Percentiles rank a stretch among this genome's conserved stretches.
Conservation (phyloP, 139 green algal species). For the Coccomyxa sp. region DNA sequence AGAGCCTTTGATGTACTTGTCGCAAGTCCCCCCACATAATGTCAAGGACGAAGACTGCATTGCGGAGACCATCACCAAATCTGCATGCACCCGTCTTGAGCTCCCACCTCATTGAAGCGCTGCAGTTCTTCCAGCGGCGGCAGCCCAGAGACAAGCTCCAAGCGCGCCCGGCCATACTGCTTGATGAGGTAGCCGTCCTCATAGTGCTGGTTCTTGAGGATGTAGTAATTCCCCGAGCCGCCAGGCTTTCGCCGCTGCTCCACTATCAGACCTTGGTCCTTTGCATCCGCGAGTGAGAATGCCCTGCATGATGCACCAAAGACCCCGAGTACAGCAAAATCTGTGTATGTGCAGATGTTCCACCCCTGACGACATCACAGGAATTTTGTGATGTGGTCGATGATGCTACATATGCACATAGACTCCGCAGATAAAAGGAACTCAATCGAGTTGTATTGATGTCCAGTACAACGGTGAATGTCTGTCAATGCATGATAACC, state of each 20-base stretch:
- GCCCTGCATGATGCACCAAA: slow-evolving; percentile 8
- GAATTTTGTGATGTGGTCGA: too few species aligned
- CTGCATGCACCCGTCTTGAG: neutral
- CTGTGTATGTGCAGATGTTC: too few species aligned
- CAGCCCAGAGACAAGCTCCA: slow-evolving; percentile 49
- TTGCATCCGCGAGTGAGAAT: slow-evolving; percentile 16
- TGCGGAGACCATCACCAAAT: too few species aligned
- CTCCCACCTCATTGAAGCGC: slow-evolving; percentile 60
- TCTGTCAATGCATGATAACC: too few species aligned
- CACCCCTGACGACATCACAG: too few species aligned
- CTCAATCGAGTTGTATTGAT: too few species aligned
- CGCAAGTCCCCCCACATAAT: neutral
- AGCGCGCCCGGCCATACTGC: slow-evolving; percentile 60
- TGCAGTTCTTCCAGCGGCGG: slow-evolving; percentile 89
- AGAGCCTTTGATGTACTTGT: neutral
- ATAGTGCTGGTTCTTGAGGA: slow-evolving; percentile 54
- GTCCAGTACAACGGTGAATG: too few species aligned
- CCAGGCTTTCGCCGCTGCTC: slow-evolving; percentile 21
- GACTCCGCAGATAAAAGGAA: too few species aligned
- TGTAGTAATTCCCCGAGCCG: neutral
- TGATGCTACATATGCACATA: too few species aligned
- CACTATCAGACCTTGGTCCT: slow-evolving; percentile 25
- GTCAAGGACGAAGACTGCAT: neutral
- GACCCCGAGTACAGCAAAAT: neutral
- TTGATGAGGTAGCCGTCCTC: slow-evolving; percentile 80